Evolutionary conservation across 768 basidiomycete genomes (phyloP).

Genomic region (Panellus pusillus): DNA sequence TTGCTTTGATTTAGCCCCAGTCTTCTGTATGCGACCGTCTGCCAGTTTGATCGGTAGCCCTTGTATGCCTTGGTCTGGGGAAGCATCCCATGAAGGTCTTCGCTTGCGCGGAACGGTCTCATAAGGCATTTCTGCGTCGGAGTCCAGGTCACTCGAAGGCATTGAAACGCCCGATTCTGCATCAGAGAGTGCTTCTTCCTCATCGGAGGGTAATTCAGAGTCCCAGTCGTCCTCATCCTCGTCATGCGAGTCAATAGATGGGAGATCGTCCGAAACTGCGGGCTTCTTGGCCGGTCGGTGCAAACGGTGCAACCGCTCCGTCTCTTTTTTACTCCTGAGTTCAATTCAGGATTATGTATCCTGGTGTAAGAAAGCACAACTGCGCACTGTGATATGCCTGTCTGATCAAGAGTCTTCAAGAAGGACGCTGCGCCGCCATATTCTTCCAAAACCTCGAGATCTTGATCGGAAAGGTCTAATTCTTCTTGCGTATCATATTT

Average conservation of each 20-base stretch:
- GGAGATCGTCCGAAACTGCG: conserved; percentile 57
- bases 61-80: conserved; percentile 51
- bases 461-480: conserved; percentile 65
- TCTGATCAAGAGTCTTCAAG: conserved; percentile 68
- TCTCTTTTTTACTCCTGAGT: conserved; percentile 83
- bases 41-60: conserved; percentile 86
- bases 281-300: conserved; percentile 54
- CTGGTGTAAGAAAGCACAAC: neutral
- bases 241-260: conserved; percentile 66
- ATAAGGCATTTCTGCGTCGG: conserved; percentile 75
- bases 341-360: conserved; percentile 7
- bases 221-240: conserved; percentile 57
- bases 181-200: conserved; percentile 29
- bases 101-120: conserved; percentile 61
- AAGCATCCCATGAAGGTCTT: conserved; percentile 43
- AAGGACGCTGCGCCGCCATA: conserved; percentile 68
- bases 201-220: conserved; percentile 40
- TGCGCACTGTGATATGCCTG: conserved; percentile 77
- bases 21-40: conserved; percentile 72
- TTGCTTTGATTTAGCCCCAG: conserved; percentile 40
- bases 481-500: conserved; percentile 45
- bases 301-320: conserved; percentile 64
- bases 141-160: conserved; percentile 35
- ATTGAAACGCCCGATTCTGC: conserved; percentile 14
- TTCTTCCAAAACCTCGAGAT: conserved; percentile 62